These are phyloP conservation scores for Fraxinus velutina DNA, from an alignment of 305 asterid species.

Conservation along the genomic window DNA sequence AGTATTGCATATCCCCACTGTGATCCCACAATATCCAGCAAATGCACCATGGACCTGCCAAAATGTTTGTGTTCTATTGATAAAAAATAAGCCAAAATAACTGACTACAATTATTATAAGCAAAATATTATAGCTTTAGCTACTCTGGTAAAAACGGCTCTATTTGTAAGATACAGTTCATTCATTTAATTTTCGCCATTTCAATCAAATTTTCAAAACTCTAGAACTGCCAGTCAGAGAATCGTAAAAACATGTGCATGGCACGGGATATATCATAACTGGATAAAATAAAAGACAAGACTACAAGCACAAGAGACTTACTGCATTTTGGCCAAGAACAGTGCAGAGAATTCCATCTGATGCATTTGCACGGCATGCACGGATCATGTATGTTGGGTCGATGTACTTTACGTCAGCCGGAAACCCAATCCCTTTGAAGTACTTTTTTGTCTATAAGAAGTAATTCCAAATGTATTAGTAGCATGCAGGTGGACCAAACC, in stretches of 20 bases:
- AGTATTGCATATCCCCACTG: slow-evolving; percentile 90
- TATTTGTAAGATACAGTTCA: not conserved
- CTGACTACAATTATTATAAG: not conserved
- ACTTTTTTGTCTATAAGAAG: slow-evolving; percentile 56
- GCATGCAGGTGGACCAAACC: not conserved
- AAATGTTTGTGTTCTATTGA: not conserved
- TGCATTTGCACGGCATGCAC: slow-evolving; percentile 98
- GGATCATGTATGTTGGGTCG: slow-evolving; percentile 96
- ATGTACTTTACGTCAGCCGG: slow-evolving; percentile 90
- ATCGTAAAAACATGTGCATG: not conserved
- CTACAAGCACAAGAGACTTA: slow-evolving; percentile 33
- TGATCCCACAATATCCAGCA: slow-evolving; percentile 93
- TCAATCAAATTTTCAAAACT: not conserved
- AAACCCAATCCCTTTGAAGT: slow-evolving; percentile 62
- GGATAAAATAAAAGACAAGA: not conserved
- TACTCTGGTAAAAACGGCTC: not conserved
- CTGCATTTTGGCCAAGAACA: slow-evolving; percentile 97
- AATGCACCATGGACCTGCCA: slow-evolving; percentile 96
- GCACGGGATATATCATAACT: not conserved
- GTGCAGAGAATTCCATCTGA: slow-evolving; percentile 94
- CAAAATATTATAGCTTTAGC: not conserved
- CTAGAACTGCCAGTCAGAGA: not conserved
- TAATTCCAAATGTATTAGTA: not conserved
- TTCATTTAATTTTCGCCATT: not conserved
- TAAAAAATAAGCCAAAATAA: not conserved